Evolutionary conservation across 31 red algal species (phyloP).

Genomic region (Porphyra umbilicalis): DNA sequence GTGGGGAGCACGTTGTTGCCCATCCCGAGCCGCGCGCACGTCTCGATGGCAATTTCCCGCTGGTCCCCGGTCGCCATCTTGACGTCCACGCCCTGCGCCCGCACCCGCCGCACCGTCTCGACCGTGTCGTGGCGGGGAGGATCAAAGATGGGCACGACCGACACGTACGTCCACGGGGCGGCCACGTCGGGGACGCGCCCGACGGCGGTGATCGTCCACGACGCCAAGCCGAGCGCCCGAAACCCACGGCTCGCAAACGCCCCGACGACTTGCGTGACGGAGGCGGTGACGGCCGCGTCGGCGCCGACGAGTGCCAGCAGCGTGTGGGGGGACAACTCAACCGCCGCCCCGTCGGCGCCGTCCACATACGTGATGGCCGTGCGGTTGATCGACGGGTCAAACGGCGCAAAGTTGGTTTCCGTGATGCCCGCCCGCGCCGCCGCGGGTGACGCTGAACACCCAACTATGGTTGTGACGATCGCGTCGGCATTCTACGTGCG

Average conservation of each 20-base stretch:
- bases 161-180: slow-evolving; percentile 17
- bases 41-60: slow-evolving; percentile 39
- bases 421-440: slow-evolving; percentile 16
- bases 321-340: slow-evolving; percentile 12
- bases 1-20: slow-evolving; percentile 36
- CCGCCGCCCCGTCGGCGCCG: slow-evolving; percentile 9
- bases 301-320: slow-evolving; percentile 10
- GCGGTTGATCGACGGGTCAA: slow-evolving; percentile 26
- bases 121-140: slow-evolving; percentile 36
- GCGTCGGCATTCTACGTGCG: slow-evolving; percentile 33
- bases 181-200: not conserved
- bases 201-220: slow-evolving; percentile 5
- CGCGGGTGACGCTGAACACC: slow-evolving; percentile 7
- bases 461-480: slow-evolving; percentile 27
- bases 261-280: slow-evolving; percentile 5
- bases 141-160: slow-evolving; percentile 36
- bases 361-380: slow-evolving; percentile 27
- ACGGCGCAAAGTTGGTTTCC: slow-evolving; percentile 26
- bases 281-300: slow-evolving; percentile 8
- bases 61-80: slow-evolving; percentile 54
- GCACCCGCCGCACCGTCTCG: slow-evolving; percentile 28
- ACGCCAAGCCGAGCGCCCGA: slow-evolving; percentile 31
- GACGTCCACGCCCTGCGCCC: slow-evolving; percentile 19
- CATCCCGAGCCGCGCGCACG: slow-evolving; percentile 31
- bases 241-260: slow-evolving; percentile 28